Base-by-base conservation (phyloP, 2,329 filamentous ascomycete species). In the Arthrobotrys megalospora region DNA sequence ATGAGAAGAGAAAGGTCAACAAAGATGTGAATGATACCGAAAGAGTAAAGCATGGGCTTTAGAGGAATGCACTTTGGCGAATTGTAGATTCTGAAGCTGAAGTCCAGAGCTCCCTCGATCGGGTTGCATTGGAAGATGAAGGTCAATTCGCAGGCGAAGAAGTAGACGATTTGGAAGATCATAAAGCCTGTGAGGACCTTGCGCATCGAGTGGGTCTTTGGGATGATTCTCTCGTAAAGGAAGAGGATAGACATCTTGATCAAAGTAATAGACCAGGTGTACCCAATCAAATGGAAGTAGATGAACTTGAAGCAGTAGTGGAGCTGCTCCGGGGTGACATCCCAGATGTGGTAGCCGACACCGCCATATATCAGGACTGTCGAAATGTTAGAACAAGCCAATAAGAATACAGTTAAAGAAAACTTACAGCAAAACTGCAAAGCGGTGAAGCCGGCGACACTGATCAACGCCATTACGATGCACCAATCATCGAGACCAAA, bases 181-280 rank as follows among this genome's bases (percentile, higher is more conserved):
- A 79, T 72, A 45, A 79, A 79, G 7, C 45, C 75, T 2, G 53
- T 73, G 53, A 79, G 75, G 6, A 79, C 75, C 19, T 69, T 72
- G 63, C 69, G 75, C 67, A 79, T 72, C 12, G 62, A 16, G 47
- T 79, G 67, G 66, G 52, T 79, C 43, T 66, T 79, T 28, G 75
- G 75, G 16, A 79, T 79, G 38, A 79, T 79, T 34, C 75, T 28
- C 47, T 73, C 67, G 47, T 79, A 79, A 32, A 79, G 52, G 34
- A 72, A 79, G 24, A 79, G 53, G 32, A 79, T 79, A 14, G 75
- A 79, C 67, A 79, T 72, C 63, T 79, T 79, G 53, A 79, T 73
- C 67, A 79, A 50, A 12, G 69, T 72, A 24, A 79, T 73, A 2
- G 67, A 73, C 67, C 75, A 73, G 6, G 69, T 79, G 45, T 79